Evolutionary conservation across 2,329 filamentous ascomycete species (phyloP), one percentile per base, ranked within the genome.

Genomic region (Aspergillus calidoustus): DNA sequence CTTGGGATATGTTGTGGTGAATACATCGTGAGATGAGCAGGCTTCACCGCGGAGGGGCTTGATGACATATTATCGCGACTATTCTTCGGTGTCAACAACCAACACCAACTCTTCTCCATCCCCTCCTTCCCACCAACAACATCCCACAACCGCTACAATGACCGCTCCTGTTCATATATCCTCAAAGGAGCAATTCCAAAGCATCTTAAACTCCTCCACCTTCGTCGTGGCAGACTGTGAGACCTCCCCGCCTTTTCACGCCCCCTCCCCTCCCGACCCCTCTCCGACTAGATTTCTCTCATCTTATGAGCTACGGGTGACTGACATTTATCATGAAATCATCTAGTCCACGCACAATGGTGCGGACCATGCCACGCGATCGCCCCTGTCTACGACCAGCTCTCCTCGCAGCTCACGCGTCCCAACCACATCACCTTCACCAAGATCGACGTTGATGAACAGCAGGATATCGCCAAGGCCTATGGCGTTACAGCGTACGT

Each of bases 221-320:
- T 87, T 97, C 62, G 91, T 98, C 47, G 89, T 98, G 58, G 89
- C 90, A 72, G 91, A 97, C 80, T 97, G 93, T 96, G 82, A 85
- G 91, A 44, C 15, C 43, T 52, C 46, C 60, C 43, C 58, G 19
- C 54, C 64, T 57, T 61, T 61, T 63, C 60, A 41, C 34, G 61
- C 52, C 65, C 52, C 49, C 47, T 59, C 61, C 47, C 54, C 53
- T 55, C 47, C 34, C 44, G 53, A 54, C 54, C 56, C 62, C 46
- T 62, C 63, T 53, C 54, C 38, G 31, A 58, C 50, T 55, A 61
- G 53, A 11, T 49, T 65, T 69, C 66, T 70, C 9, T 11, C 9
- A 7, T 38, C 8, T 38, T 11, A 3, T 48, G 55, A 55, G 60
- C 25, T 54, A 54, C 59, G 28, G 28, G 41, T 19, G 4, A 54